These are phyloP conservation scores for Primulina tabacum DNA, from an alignment of 257 asterid species.

Conservation along the genomic window DNA sequence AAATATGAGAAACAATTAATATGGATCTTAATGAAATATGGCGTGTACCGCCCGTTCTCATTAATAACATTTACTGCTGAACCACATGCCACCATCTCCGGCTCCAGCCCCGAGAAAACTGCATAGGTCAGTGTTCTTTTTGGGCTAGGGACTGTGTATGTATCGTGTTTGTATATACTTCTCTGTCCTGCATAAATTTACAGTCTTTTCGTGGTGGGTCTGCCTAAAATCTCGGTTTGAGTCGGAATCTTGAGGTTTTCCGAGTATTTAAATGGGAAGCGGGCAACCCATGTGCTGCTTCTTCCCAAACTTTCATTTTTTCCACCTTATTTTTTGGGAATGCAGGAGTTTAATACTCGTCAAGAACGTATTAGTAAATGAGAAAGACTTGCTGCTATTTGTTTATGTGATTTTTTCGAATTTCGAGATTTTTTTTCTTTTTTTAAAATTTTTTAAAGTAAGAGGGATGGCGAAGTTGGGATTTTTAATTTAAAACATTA, in stretches of 20 bases:
- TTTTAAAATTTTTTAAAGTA: background rate
- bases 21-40: slow-evolving; percentile 39
- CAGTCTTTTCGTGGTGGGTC: slow-evolving; percentile 30
- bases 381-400: slow-evolving; percentile 19
- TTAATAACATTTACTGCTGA: slow-evolving; percentile 51
- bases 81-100: slow-evolving; percentile 34
- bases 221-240: slow-evolving; percentile 40
- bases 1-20: background rate
- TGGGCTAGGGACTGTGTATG: slow-evolving; percentile 17
- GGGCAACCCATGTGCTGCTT: slow-evolving; percentile 34
- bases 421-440: slow-evolving; percentile 24
- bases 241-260: slow-evolving; percentile 25
- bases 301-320: slow-evolving; percentile 46
- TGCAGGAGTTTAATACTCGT: slow-evolving; percentile 17
- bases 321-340: slow-evolving; percentile 30
- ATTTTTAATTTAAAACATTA: slow-evolving; percentile 21
- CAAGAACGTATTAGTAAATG: slow-evolving; percentile 22
- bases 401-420: slow-evolving; percentile 25
- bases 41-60: slow-evolving; percentile 42
- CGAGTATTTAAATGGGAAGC: slow-evolving; percentile 39
- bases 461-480: slow-evolving; percentile 18
- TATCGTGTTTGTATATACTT: slow-evolving; percentile 7
- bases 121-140: slow-evolving; percentile 23
- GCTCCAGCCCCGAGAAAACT: slow-evolving; percentile 25
- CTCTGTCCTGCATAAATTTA: slow-evolving; percentile 1